These are phyloP conservation scores for Pythium guiyangense DNA, from an alignment of 352 stramenopile genomes.

Conservation along the genomic window DNA sequence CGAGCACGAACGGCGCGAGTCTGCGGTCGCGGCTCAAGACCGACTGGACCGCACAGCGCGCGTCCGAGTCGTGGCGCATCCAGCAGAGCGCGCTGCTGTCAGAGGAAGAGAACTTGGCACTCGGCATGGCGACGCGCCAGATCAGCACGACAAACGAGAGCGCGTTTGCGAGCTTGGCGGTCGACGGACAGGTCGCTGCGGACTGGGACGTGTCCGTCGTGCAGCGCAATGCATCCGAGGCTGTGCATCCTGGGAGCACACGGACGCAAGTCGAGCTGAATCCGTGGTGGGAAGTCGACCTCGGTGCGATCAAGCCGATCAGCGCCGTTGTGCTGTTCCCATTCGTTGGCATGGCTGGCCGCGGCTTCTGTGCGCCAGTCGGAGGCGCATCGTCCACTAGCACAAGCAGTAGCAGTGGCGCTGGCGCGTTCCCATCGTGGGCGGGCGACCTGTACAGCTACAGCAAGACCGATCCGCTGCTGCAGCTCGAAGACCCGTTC, in stretches of 20 bases:
- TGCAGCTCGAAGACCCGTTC: constrained; percentile 47
- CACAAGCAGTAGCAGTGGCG: constrained; percentile 1
- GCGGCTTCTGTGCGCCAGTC: constrained; percentile 22
- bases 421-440: constrained; percentile 15
- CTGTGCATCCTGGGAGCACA: constrained; percentile 36
- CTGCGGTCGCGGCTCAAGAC: constrained; percentile 43
- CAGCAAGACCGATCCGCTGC: constrained; percentile 27
- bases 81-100: constrained; percentile 47
- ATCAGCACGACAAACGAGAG: constrained; percentile 41
- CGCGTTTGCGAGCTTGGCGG: constrained; percentile 40
- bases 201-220: constrained; percentile 40
- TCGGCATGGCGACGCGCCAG: constrained; percentile 52
- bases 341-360: constrained; percentile 34
- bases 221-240: neutral
- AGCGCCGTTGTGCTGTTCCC: constrained; percentile 43
- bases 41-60: constrained; percentile 34
- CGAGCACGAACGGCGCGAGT: constrained; percentile 32
- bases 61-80: constrained; percentile 43
- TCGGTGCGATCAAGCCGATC: constrained; percentile 41
- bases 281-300: constrained; percentile 75
- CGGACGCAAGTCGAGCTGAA: constrained; percentile 28
- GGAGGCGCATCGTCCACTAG: neutral
- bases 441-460: constrained; percentile 37
- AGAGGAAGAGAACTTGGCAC: constrained; percentile 55
- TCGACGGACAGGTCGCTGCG: constrained; percentile 32